A percentile compares a stretch with the other conserved stretches of the same genome.
Evolutionary conservation across 768 basidiomycete species (phyloP).

Genomic region (Collybia mongolica): DNA sequence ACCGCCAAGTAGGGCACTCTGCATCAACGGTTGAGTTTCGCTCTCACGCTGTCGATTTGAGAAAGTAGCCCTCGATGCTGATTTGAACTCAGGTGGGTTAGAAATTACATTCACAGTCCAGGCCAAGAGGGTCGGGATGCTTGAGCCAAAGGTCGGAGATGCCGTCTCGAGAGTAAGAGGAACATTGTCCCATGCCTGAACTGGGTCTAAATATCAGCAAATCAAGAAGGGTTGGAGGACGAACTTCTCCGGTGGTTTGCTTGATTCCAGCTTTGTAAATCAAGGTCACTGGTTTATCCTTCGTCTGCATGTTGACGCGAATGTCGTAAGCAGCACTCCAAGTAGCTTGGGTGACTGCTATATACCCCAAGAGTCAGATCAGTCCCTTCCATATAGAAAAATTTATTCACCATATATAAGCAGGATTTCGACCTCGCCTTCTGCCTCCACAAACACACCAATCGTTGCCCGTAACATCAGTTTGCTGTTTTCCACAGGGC

Average conservation of each 20-base stretch:
- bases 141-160: slow-evolving; percentile 35
- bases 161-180: slow-evolving; percentile 36
- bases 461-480: slow-evolving; percentile 18
- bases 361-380: no score
- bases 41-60: no score
- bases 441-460: slow-evolving; percentile 22
- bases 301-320: slow-evolving; percentile 38
- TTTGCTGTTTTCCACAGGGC: slow-evolving; percentile 10
- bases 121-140: slow-evolving; percentile 29
- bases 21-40: no score
- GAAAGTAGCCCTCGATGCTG: not conserved
- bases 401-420: slow-evolving; percentile 27
- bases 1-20: no score
- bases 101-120: slow-evolving; percentile 29
- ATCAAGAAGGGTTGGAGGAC: not conserved
- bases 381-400: no score
- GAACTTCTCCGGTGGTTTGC: slow-evolving; percentile 42
- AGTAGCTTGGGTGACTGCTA: not conserved
- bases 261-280: slow-evolving; percentile 40
- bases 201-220: not conserved
- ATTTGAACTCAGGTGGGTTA: no score
- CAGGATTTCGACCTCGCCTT: slow-evolving; percentile 25
- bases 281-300: slow-evolving; percentile 34
- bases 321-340: slow-evolving; percentile 43
- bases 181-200: slow-evolving; percentile 17